Evolutionary conservation across 306 rosid genomes (phyloP).

Genomic region (Chamaecrista fasciculata): DNA sequence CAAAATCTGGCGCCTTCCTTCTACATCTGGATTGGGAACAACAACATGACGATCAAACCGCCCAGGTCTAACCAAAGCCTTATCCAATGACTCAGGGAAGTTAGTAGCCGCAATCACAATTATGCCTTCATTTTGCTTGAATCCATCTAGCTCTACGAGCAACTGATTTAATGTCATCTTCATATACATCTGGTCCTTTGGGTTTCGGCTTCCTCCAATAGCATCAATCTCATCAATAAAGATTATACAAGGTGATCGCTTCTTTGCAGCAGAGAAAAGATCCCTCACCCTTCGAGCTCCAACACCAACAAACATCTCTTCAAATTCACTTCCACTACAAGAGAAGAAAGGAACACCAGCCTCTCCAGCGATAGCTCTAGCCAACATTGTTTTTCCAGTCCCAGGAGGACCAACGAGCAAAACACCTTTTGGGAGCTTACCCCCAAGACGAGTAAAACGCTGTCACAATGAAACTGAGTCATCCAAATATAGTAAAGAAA

Average conservation of each 20-base stretch:
- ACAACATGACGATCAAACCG: conserved; percentile 87
- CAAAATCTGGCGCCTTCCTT: conserved; percentile 93
- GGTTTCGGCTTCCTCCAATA: conserved; percentile 82
- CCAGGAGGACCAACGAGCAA: conserved; percentile 98
- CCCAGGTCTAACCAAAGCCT: conserved; percentile 96
- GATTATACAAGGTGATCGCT: conserved; percentile 84
- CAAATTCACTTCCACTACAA: conserved; percentile 96
- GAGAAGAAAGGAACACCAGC: conserved; percentile 96
- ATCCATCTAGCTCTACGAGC: conserved; percentile 92
- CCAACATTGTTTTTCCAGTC: conserved; percentile 95
- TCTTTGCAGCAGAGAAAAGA: conserved; percentile 90
- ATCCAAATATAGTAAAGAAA: conserved; percentile 15
- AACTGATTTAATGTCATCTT: conserved; percentile 93
- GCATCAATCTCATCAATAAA: conserved; percentile 97
- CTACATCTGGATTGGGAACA: conserved; percentile 95
- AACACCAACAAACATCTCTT: conserved; percentile 94
- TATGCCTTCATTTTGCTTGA: conserved; percentile 92
- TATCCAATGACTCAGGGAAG: conserved; percentile 81
- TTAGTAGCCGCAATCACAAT: conserved; percentile 97
- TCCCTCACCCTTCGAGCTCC: conserved; percentile 96
- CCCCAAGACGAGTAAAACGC: conserved; percentile 98
- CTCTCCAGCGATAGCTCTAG: conserved; percentile 97
- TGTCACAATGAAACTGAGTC: conserved; percentile 41
- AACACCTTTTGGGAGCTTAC: conserved; percentile 94
- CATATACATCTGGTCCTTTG: conserved; percentile 77